Conservation (phyloP, 352 stramenopile species). For the Phytophthora lateralis region DNA sequence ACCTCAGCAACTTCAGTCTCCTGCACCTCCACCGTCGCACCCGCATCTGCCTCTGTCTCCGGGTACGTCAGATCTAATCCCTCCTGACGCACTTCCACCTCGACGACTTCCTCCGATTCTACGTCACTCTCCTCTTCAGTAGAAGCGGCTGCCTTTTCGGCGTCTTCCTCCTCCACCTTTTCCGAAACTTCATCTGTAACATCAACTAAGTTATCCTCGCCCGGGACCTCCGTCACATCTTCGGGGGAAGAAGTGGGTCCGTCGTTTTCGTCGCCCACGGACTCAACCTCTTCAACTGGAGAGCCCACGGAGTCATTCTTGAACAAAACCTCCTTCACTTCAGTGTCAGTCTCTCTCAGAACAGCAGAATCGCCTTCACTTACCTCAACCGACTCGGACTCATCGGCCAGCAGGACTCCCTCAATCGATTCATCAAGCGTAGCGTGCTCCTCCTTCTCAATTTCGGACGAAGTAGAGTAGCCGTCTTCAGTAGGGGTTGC, state of each 20-base stretch:
- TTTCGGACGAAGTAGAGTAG: neutral
- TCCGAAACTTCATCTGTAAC: conserved; percentile 2
- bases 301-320: neutral
- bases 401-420: neutral
- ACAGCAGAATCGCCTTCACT: neutral
- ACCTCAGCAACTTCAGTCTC: conserved; percentile 20
- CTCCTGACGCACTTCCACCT: conserved; percentile 29
- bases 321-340: neutral
- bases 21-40: conserved; percentile 20
- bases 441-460: conserved; percentile 2
- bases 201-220: neutral
- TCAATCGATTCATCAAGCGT: conserved; percentile 2
- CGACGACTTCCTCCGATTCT: conserved; percentile 2
- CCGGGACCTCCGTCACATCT: conserved; percentile 5
- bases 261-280: conserved; percentile 4
- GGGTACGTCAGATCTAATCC: conserved; percentile 22
- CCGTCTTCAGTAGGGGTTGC: conserved; percentile 1
- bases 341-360: neutral
- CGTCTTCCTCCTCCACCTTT: conserved; percentile 1
- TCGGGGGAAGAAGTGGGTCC: neutral
- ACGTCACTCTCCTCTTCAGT: neutral
- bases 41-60: conserved; percentile 3
- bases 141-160: neutral
- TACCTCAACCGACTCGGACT: neutral
- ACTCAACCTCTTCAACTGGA: conserved; percentile 4